Percentiles rank a stretch among this genome's conserved stretches.
These are phyloP conservation scores for Daldinia bambusicola DNA, from an alignment of 495 filamentous ascomycete species.

Conservation along the genomic window DNA sequence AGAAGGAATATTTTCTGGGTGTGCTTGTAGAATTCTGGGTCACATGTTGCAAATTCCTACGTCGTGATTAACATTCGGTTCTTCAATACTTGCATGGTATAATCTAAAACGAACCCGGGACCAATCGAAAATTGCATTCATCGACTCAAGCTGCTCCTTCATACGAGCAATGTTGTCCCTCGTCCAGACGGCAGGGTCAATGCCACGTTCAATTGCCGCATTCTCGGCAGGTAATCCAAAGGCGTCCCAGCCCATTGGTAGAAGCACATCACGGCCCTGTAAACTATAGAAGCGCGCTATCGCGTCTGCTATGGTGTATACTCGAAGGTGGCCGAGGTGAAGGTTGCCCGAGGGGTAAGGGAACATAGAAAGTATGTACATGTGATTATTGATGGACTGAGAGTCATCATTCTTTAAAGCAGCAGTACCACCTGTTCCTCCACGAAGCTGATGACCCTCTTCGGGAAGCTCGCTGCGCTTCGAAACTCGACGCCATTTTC, in stretches of 20 bases:
- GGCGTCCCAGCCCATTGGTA: conserved; percentile 95
- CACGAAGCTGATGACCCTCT: not conserved
- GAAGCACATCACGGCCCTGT: conserved; percentile 77
- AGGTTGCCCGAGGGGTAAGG: conserved; percentile 90
- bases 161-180: conserved; percentile 79
- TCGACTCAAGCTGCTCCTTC: conserved; percentile 80
- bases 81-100: conserved; percentile 14
- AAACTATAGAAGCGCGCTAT: conserved; percentile 80
- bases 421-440: not conserved
- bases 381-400: conserved; percentile 58
- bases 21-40: conserved; percentile 86
- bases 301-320: conserved; percentile 91
- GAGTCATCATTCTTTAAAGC: conserved; percentile 2
- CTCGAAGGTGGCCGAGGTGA: conserved; percentile 89
- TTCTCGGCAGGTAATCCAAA: conserved; percentile 93
- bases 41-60: conserved; percentile 85
- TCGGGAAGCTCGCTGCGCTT: conserved; percentile 31
- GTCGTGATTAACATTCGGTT: conserved; percentile 21
- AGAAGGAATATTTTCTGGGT: conserved; percentile 86
- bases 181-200: conserved; percentile 84
- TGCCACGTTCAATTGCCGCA: conserved; percentile 86
- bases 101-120: conserved; percentile 67
- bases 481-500: conserved; percentile 74
- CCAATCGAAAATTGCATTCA: conserved; percentile 87
- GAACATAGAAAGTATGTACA: conserved; percentile 91